Conservation (phyloP, 169 alveolate genomes). For the Plasmodium gallinaceum region DNA sequence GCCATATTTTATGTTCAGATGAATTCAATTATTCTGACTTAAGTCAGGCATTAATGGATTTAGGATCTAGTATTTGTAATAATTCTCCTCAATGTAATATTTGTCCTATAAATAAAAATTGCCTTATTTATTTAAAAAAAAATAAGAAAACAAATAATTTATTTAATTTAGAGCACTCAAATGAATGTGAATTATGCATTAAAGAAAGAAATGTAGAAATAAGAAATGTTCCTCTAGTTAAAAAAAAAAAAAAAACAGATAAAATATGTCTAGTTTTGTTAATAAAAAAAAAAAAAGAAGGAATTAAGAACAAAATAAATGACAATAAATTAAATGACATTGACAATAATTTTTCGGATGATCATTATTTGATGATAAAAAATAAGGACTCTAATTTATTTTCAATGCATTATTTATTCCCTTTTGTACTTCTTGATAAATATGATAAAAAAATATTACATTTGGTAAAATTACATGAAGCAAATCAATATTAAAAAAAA, state of each 20-base stretch:
- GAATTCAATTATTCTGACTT: conserved; percentile 62
- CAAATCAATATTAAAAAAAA: background rate
- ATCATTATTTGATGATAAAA: conserved; percentile 62
- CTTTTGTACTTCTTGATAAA: conserved; percentile 50
- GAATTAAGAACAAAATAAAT: background rate
- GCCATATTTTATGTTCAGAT: conserved; percentile 37
- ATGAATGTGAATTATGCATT: conserved; percentile 43
- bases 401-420: conserved; percentile 67
- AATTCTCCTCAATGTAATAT: conserved; percentile 74
- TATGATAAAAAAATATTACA: conserved; percentile 10
- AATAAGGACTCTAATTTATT: conserved; percentile 63
- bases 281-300: conserved; percentile 6
- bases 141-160: conserved; percentile 15
- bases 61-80: conserved; percentile 81
- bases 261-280: conserved; percentile 54
- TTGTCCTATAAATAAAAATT: conserved; percentile 77
- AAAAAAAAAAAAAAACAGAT: conserved; percentile 47
- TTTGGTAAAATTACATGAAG: conserved; percentile 9
- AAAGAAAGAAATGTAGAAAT: conserved; percentile 62
- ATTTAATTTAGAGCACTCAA: conserved; percentile 28
- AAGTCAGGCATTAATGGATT: conserved; percentile 80
- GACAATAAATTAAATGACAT: background rate
- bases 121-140: conserved; percentile 55
- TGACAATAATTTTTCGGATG: background rate
- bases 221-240: conserved; percentile 43